Evolutionary conservation across 176 grass and related monocot species (phyloP), one percentile per base, ranked within the genome.

Genomic region (Cocos nucifera): DNA sequence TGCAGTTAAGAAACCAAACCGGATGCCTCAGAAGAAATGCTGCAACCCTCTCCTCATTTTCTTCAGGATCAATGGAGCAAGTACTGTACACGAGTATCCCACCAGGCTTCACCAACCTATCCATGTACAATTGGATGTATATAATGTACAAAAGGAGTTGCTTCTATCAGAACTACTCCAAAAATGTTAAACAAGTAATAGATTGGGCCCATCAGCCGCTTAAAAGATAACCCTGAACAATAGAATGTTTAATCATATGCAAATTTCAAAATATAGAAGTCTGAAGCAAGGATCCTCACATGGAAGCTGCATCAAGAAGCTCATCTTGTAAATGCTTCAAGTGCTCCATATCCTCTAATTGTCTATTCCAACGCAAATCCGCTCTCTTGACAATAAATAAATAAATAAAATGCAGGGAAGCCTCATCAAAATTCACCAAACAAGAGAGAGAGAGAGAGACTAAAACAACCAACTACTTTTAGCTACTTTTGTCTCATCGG

Each of bases 341-440:
- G 58, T 81, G 82, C 82, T 89, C 86, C 59, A 95, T 63, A 79
- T 95, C 86, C 86, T 95, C 82, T 57, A 84, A 83, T 39, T 74
- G 58, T 64, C 90, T 89, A 73, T 95, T 95, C 90, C 90, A 95
- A 59, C 90, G 90, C 57, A 95, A 81, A 64, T 95, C 90, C 61
- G 90, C 86, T 69, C 86, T 86, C 90, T 94, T 79, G 53, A 54
- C 20, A 65, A 65, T 4, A 67, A 19, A 53, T 70, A 66, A 67
- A 49, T 25, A 58, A 60, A 18, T 17, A 30, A 16, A 12, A 25
- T 27, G 39, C 15, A 17, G n/a, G 12, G 24, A 23, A 17, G 3
- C 9, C 53, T 26, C 22, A 49, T 63, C 18, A 5, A 63, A 14
- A 12, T 49, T 63, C 9, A 44, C 9, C 35, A 44, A 44, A 14